Evolutionary conservation across 148 eudicot genomes (phyloP).

Genomic region (Rhododendron mucronatum): DNA sequence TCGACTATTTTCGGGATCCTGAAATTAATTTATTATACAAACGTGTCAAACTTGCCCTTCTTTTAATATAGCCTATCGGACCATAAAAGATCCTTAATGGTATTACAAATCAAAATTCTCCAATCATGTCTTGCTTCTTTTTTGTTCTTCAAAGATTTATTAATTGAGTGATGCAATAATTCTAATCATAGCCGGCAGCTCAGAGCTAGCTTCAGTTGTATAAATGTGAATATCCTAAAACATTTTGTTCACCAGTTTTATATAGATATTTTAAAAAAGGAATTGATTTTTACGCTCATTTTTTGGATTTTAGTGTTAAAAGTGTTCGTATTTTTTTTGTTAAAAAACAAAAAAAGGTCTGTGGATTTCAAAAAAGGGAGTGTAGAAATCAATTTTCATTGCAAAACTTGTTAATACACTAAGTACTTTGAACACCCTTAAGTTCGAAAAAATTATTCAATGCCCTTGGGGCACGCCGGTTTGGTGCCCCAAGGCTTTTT

Average conservation of each 20-base stretch:
- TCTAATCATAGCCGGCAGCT: not conserved
- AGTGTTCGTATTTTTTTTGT: no score
- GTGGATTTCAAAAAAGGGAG: no score
- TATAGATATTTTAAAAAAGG: not conserved
- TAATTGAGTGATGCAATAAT: not conserved
- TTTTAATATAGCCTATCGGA: not conserved
- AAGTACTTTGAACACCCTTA: not conserved
- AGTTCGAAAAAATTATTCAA: not conserved
- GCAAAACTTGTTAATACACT: not conserved
- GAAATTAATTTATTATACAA: not conserved
- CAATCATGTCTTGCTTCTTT: not conserved
- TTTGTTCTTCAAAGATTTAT: not conserved
- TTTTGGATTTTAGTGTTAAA: no score
- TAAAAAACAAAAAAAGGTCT: no score
- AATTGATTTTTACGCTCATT: no score
- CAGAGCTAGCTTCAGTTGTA: not conserved
- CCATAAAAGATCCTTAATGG: not conserved
- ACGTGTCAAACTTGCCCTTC: not conserved
- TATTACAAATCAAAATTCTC: not conserved
- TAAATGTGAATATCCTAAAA: not conserved
- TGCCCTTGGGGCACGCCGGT: no score
- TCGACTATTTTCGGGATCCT: no score
- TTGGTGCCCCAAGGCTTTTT: no score
- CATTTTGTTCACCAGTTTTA: not conserved
- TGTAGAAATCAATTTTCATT: no score